Evolutionary conservation across 495 filamentous ascomycete species (phyloP), one percentile per base, ranked within the genome.

Genomic region (Corynascus novoguineensis): DNA sequence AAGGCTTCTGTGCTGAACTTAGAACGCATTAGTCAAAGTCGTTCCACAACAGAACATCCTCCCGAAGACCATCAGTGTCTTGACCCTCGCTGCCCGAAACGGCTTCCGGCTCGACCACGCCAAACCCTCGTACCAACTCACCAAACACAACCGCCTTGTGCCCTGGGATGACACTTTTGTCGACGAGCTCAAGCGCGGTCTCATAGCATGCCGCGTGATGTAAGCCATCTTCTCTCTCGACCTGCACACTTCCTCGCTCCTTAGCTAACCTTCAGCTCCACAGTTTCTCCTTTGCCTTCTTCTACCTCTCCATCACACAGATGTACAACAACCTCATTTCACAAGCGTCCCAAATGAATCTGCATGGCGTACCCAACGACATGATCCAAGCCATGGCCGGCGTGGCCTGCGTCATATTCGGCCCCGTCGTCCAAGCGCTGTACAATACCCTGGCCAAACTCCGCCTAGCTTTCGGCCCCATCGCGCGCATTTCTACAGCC

Each of bases 291-390:
- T 78, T 77, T 55, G 78, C 77, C 27, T 66, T 85, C 12, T 84
- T 78, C 65, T 86, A 79, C 78, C 75, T 86, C 29, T 72, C 78
- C 56, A 64, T 73, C 37, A 78, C 70, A 51, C 81, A 82, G 44
- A 63, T 81, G 29, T 75, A 82, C 49, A 61, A 64, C 56, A 64
- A 64, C 35, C 56, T 64, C 40, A 58, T 64, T 53, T 81, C 81
- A 0, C 81, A 83, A 61, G 79, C 80, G 11, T 74, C 69, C 4
- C 71, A 78, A 31, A 82, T 81, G 77, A 58, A 73, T 25, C 71
- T 68, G 21, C 59, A 74, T 50, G 73, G 73, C 22, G 64, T 80
- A n/a, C 77, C 78, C 8, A 81, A 80, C 58, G 79, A 81, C 65
- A 69, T 75, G 45, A 68, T 80, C 48, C 58, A 64, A 31, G 58